Evolutionary conservation across 2,329 filamentous ascomycete genomes (phyloP), one percentile per base, ranked within the genome.

Genomic region (Xylaria arbuscula): DNA sequence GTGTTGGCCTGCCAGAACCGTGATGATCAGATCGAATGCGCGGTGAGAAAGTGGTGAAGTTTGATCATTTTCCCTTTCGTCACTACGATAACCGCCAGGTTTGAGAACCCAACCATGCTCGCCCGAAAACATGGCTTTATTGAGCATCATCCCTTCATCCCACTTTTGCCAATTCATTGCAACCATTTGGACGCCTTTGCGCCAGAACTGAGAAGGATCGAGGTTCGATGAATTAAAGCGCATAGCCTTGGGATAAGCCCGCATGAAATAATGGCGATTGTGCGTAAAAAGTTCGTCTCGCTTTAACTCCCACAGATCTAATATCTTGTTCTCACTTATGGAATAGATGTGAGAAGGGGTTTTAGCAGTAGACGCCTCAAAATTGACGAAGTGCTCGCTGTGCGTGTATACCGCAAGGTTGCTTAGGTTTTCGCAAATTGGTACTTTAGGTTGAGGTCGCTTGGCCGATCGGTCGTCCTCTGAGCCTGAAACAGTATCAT

Each of bases 151-250:
- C 51, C 93, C 93, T 65, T 96, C 89, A 78, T 98, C 95, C 73
- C 94, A 92, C 2, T 92, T 95, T 80, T 99, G 96, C 95, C 96
- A 98, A 79, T 99, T 99, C 79, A 98, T 87, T 19, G 96, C 95
- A 5, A 93, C 94, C 95, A 99, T 98, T 80, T 99, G 96, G 22
- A 98, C 94, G 34, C 96, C 96, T 62, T 93, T 90, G 58, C 94
- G 90, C 96, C 96, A 99, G 78, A 94, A 97, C 51, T 89, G 89
- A 71, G 94, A 90, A 0, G 96, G 96, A 75, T 98, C 94, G 48
- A 96, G 96, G 78, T 99, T 99, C n/a, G 92, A 93, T 53, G 94
- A 98, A 75, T 91, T 89, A 61, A 98, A 86, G 42, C 94, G 90
- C 69, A 88, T 86, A 2, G 89, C 91, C 28, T 91, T 91, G 5